phyloP scores from a whole-genome alignment of 495 filamentous ascomycete genomes.

The Xylaria palmicola region DNA sequence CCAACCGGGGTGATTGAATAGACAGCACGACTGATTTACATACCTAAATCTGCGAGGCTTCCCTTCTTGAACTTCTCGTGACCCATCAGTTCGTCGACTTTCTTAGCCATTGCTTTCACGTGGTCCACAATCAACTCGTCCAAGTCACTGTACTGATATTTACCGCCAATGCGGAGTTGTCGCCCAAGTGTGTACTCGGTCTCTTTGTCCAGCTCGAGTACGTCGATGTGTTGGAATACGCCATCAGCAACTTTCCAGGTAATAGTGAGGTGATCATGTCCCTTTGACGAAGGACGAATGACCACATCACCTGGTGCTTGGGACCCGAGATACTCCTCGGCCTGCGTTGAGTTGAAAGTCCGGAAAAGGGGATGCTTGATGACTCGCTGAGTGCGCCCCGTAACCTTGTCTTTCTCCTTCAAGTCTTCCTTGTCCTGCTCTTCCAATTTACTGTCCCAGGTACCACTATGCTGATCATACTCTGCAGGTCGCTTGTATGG shows the following conservation, averaged over 20 bases:
- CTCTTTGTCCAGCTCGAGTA: slow-evolving; percentile 93
- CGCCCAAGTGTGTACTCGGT: slow-evolving; percentile 91
- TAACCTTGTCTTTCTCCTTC: slow-evolving; percentile 75
- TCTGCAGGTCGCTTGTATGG: slow-evolving; percentile 66
- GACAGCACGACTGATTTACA: slow-evolving; percentile 30
- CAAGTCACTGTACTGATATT: slow-evolving; percentile 89
- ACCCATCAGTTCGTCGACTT: slow-evolving; percentile 92
- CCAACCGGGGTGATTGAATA: neutral
- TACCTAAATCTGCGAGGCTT: slow-evolving; percentile 81
- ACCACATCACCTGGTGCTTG: slow-evolving; percentile 85
- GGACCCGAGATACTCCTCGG: slow-evolving; percentile 87
- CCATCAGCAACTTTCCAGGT: slow-evolving; percentile 98
- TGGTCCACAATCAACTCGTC: slow-evolving; percentile 97
- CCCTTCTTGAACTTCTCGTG: slow-evolving; percentile 87
- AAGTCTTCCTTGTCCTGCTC: slow-evolving; percentile 72
- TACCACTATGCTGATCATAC: slow-evolving; percentile 57
- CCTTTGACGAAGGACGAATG: slow-evolving; percentile 91
- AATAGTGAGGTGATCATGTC: slow-evolving; percentile 88
- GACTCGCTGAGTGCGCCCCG: slow-evolving; percentile 82
- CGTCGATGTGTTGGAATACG: slow-evolving; percentile 95
- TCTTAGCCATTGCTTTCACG: slow-evolving; percentile 94
- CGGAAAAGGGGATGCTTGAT: slow-evolving; percentile 96
- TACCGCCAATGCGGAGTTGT: slow-evolving; percentile 76
- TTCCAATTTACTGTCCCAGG: slow-evolving; percentile 86
- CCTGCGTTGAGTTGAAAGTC: slow-evolving; percentile 88